Base-by-base conservation (phyloP, 1,284 basidiomycete species). In the Macrocystidia cucumis region DNA sequence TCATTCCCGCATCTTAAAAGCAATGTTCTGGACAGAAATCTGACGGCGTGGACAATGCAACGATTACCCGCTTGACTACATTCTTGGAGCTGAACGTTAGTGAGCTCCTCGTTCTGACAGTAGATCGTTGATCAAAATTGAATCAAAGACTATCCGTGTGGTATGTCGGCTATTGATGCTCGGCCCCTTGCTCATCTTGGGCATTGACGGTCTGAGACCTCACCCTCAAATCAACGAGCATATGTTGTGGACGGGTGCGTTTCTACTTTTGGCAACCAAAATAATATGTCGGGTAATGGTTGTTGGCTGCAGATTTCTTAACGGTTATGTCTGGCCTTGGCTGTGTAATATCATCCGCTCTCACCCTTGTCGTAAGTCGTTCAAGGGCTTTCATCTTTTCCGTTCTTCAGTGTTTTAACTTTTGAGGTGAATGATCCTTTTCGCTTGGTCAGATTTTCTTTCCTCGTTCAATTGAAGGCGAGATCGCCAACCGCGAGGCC, bases 61-160 rank as follows among this genome's bases (percentile, higher is more conserved):
- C 79, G 2, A 64, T 87, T 31, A 65, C 83, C 24, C 72, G 82
- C 13, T 56, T 88, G 30, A 79, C 77, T 11, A 85, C 78, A 43
- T 87, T 84, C 51, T 78, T 82, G 28, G 84, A 88, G 49, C 55
- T 87, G 30, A 87, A 88, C 44, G 83, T 87, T 44, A 25, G 78
- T 57, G 3, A 3, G 14, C 28, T 11, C 3, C 8, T 29, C 29
- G 28, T n/a, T 21, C 6, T 19, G 31, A 18, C n/a, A 20, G 13
- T 29, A 9, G 14, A 25, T 16, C n/a, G n/a, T n/a, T n/a, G n/a
- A n/a, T n/a, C n/a, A n/a, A n/a, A n/a, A n/a, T n/a, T n/a, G n/a
- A n/a, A n/a, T n/a, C n/a, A n/a, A n/a, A 87, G 84, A 68, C 62
- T 32, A 71, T 85, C 27, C 81, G 83, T 2, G 57, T 86, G 32